Percentiles rank a stretch among this genome's conserved stretches.
phyloP scores from a whole-genome alignment of 352 stramenopile species.

The Globisporangium paroecandrum region DNA sequence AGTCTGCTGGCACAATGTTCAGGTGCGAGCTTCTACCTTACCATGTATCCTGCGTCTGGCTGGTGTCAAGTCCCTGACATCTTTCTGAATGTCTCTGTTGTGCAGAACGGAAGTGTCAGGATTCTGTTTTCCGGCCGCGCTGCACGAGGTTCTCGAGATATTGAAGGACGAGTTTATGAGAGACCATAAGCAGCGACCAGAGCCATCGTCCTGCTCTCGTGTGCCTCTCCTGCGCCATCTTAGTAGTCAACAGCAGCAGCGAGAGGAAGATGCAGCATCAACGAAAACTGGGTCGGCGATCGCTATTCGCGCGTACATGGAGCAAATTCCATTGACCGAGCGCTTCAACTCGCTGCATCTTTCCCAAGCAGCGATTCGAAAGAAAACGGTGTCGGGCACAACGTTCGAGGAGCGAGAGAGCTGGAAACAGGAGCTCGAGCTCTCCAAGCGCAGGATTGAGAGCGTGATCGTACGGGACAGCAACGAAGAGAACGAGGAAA shows the following conservation, averaged over 20 bases:
- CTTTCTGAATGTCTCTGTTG: not conserved
- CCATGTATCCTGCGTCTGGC: not conserved
- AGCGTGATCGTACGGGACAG: conserved; percentile 21
- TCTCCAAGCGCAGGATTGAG: conserved; percentile 57
- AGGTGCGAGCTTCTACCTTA: conserved; percentile 4
- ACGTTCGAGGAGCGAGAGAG: conserved; percentile 26
- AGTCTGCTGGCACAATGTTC: conserved; percentile 15
- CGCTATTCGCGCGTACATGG: conserved; percentile 39
- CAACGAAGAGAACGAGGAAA: not conserved
- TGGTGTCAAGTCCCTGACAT: not conserved
- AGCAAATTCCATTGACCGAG: conserved; percentile 37
- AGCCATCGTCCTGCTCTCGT: not conserved
- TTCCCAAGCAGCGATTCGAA: conserved; percentile 4
- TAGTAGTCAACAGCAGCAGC: not conserved
- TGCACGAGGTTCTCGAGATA: conserved; percentile 34
- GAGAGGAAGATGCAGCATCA: conserved; percentile 12
- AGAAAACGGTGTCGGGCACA: conserved; percentile 6
- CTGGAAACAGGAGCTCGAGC: conserved; percentile 54
- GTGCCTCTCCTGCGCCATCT: not conserved
- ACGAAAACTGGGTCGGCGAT: conserved; percentile 12
- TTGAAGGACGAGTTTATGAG: conserved; percentile 32
- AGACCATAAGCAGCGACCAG: not conserved
- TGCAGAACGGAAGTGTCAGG: conserved; percentile 47
- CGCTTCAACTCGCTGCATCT: conserved; percentile 51
- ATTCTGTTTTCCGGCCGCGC: conserved; percentile 47